Evolutionary conservation across 2,329 filamentous ascomycete species (phyloP).

Genomic region (Xylaria sp.): DNA sequence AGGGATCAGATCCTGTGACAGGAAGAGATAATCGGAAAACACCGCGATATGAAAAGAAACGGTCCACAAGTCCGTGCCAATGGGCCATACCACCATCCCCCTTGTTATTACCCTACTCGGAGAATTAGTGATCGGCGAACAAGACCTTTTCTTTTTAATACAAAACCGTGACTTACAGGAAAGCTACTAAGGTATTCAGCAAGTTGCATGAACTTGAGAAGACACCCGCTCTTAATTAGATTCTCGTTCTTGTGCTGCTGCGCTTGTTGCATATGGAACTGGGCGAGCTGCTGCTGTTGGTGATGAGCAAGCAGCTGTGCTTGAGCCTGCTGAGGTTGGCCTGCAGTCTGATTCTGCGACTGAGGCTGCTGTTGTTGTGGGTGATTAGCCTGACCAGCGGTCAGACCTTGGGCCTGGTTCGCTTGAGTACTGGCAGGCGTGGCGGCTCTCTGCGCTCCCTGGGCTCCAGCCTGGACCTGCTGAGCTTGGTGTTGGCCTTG

Average conservation of each 20-base stretch:
- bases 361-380: slow-evolving; percentile 34
- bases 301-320: slow-evolving; percentile 36
- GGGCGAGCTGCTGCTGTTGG: slow-evolving; percentile 35
- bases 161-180: slow-evolving; percentile 37
- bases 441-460: slow-evolving; percentile 19
- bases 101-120: slow-evolving; percentile 48
- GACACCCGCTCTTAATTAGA: slow-evolving; percentile 50
- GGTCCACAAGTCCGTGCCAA: slow-evolving; percentile 74
- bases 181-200: slow-evolving; percentile 57
- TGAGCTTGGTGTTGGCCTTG: slow-evolving; percentile 22
- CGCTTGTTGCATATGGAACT: slow-evolving; percentile 21
- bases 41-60: slow-evolving; percentile 74
- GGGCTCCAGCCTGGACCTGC: slow-evolving; percentile 21
- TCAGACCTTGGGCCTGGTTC: slow-evolving; percentile 32
- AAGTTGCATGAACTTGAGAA: slow-evolving; percentile 58
- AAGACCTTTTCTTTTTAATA: neutral
- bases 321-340: slow-evolving; percentile 28
- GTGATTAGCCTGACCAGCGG: slow-evolving; percentile 19
- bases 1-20: slow-evolving; percentile 37
- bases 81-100: slow-evolving; percentile 64
- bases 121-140: slow-evolving; percentile 15
- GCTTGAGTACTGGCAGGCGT: slow-evolving; percentile 18
- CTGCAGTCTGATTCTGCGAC: slow-evolving; percentile 28
- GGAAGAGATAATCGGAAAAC: slow-evolving; percentile 70
- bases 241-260: slow-evolving; percentile 47